Evolutionary conservation across 2,329 filamentous ascomycete species (phyloP).

Genomic region (Elsinoe ampelina): DNA sequence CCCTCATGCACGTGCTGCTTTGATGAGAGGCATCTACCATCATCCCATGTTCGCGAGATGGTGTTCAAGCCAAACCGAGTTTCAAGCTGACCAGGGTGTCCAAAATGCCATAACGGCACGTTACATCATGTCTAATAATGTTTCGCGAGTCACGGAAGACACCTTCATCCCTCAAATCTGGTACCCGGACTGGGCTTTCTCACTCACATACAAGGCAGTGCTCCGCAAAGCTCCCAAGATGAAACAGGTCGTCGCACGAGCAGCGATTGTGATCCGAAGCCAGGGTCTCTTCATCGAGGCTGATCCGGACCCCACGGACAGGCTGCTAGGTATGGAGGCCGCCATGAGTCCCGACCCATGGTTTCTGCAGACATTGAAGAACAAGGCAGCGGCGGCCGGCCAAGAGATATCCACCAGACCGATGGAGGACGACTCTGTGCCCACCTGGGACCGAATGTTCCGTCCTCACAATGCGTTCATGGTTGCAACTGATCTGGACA

Average conservation of each 20-base stretch:
- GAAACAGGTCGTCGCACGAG: not conserved
- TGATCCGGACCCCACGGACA: not conserved
- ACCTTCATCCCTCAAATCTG: not conserved
- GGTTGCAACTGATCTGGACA: no score
- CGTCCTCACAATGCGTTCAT: no score
- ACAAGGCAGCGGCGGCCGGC: no score
- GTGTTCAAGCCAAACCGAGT: not conserved
- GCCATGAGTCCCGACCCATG: not conserved
- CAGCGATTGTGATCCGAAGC: not conserved
- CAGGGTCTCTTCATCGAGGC: not conserved
- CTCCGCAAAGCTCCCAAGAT: not conserved
- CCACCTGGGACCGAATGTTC: no score
- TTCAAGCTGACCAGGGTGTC: not conserved
- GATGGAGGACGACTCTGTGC: no score
- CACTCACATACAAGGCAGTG: not conserved
- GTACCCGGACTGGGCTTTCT: not conserved
- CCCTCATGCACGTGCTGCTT: no score
- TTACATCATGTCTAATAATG: no score
- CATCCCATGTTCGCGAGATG: no score
- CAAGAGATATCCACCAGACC: no score
- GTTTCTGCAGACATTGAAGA: not conserved
- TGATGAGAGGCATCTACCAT: no score
- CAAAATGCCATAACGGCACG: no score
- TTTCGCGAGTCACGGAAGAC: not conserved
- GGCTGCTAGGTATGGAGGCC: not conserved